phyloP scores from a whole-genome alignment of 257 asterid genomes.

The Paulownia fortunei region DNA sequence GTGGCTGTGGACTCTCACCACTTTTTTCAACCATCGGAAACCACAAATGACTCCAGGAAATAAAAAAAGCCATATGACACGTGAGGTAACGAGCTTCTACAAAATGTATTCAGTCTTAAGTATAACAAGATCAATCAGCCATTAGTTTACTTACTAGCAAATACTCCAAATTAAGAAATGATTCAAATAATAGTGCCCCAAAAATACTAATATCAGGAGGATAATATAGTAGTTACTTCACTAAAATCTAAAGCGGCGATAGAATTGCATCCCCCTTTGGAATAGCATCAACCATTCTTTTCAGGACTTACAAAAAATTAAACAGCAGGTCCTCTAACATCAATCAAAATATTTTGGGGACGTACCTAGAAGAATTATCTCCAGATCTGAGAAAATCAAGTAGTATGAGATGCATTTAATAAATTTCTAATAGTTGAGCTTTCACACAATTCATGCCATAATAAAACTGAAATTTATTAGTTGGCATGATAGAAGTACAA shows the following conservation, averaged over 20 bases:
- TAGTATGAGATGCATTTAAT: background rate
- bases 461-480: background rate
- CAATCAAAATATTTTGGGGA: background rate
- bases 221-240: background rate
- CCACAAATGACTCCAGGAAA: background rate
- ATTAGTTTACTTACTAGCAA: background rate
- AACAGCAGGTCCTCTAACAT: background rate
- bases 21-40: background rate
- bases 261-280: constrained; percentile 1
- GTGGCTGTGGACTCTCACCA: background rate
- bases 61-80: background rate
- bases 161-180: background rate
- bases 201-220: background rate
- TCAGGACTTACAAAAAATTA: background rate
- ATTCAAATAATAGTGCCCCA: background rate
- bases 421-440: background rate
- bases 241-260: background rate
- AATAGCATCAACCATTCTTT: background rate
- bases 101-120: no score
- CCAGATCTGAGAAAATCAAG: background rate
- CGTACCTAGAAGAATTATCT: background rate
- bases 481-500: background rate
- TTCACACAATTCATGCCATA: background rate
- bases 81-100: background rate
- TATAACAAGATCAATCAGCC: background rate